Evolutionary conservation across 805 yeast genomes (phyloP).

Genomic region (Yarrowia porcina): DNA sequence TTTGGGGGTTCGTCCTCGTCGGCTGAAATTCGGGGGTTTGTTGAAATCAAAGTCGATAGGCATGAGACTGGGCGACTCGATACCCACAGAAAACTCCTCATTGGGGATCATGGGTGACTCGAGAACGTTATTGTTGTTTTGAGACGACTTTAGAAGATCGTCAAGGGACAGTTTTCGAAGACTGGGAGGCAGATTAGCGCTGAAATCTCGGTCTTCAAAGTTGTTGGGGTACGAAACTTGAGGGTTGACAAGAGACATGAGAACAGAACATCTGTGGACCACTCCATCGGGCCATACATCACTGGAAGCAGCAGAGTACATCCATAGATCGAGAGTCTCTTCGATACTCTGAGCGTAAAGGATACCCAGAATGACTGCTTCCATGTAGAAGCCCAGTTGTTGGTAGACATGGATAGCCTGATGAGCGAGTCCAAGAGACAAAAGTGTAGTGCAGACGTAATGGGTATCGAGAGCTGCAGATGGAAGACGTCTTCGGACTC

Average conservation of each 20-base stretch:
- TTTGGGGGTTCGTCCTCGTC: conserved; percentile 11
- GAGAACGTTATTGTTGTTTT: background rate
- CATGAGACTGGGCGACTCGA: conserved; percentile 2
- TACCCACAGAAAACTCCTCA: conserved; percentile 3
- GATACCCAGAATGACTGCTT: conserved; percentile 12
- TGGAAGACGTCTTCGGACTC: background rate
- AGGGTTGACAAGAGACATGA: conserved; percentile 19
- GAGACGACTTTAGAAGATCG: conserved; percentile 5
- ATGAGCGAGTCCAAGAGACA: conserved; percentile 9
- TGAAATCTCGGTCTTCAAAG: background rate
- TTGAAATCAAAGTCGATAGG: background rate
- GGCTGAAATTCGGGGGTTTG: conserved; percentile 7
- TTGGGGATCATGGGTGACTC: conserved; percentile 9
- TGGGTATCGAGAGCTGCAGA: conserved; percentile 13
- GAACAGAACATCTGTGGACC: background rate
- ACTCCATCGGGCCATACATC: conserved; percentile 19
- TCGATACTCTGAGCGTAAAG: conserved; percentile 17
- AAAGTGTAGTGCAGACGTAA: background rate
- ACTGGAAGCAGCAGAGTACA: conserved; percentile 12
- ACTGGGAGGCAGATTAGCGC: background rate
- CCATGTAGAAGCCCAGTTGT: conserved; percentile 18
- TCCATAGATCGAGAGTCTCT: conserved; percentile 17
- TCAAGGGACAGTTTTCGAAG: conserved; percentile 2
- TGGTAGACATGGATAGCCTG: conserved; percentile 16
- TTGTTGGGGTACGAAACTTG: background rate